These are phyloP conservation scores for Daldinia loculata DNA, from an alignment of 495 filamentous ascomycete genomes.

Conservation along the genomic window DNA sequence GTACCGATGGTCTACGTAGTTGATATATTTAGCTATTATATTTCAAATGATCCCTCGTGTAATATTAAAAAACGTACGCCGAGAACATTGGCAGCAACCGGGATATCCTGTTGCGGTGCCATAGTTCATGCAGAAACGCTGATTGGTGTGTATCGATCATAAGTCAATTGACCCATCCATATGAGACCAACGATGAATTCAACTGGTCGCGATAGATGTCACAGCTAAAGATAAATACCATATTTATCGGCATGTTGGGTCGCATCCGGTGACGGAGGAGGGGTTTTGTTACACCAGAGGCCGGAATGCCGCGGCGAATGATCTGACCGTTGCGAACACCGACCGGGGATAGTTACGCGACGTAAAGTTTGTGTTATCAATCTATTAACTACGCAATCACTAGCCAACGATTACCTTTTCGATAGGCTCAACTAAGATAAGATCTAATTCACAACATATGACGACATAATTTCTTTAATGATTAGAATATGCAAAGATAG, in stretches of 20 bases:
- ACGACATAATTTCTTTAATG: not conserved
- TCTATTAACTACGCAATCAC: not conserved
- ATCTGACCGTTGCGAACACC: not conserved
- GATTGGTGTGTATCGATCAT: not conserved
- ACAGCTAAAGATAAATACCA: not conserved
- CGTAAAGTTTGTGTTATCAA: not conserved
- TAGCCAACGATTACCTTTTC: not conserved
- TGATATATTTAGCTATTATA: not conserved
- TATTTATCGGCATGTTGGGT: not conserved
- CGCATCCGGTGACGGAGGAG: slow-evolving; percentile 1
- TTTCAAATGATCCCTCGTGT: not conserved
- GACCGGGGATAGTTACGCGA: no score
- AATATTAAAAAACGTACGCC: slow-evolving; percentile 53
- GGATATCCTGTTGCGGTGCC: slow-evolving; percentile 56
- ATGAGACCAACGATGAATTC: not conserved
- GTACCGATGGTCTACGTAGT: slow-evolving; percentile 40
- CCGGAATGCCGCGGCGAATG: not conserved
- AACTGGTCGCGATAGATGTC: not conserved
- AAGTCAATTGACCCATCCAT: not conserved
- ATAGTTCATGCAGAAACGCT: slow-evolving; percentile 31
- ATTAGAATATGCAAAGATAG: not conserved
- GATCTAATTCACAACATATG: not conserved
- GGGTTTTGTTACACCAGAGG: slow-evolving; percentile 9
- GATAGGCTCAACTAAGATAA: not conserved
- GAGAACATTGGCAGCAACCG: slow-evolving; percentile 58